Conservation (phyloP, 148 eudicot species). For the Hydrangea macrophylla region DNA sequence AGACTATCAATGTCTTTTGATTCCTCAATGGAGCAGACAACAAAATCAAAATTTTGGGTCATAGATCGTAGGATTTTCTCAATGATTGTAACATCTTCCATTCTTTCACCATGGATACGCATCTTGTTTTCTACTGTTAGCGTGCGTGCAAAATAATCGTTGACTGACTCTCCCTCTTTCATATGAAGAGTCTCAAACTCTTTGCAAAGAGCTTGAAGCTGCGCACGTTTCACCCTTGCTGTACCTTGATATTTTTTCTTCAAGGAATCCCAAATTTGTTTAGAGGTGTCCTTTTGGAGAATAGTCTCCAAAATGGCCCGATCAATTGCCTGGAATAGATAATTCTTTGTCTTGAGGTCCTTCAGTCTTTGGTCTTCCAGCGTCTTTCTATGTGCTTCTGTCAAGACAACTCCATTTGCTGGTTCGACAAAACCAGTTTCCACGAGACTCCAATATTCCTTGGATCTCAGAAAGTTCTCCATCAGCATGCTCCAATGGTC, state of each 20-base stretch:
- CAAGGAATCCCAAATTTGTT: conserved; percentile 1
- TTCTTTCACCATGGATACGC: too few relatives aligned
- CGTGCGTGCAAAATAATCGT: too few relatives aligned
- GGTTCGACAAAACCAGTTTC: neutral
- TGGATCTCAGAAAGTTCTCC: conserved; percentile 1
- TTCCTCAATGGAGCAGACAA: too few relatives aligned
- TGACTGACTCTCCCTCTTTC: conserved; percentile 2
- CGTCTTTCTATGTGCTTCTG: neutral
- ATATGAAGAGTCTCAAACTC: conserved; percentile 3
- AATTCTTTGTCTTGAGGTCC: neutral
- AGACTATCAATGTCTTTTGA: too few relatives aligned
- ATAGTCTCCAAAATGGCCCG: neutral
- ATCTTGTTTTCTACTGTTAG: too few relatives aligned
- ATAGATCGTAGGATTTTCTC: too few relatives aligned
- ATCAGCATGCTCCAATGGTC: conserved; percentile 2
- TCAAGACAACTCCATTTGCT: neutral
- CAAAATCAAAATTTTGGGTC: too few relatives aligned
- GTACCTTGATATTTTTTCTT: conserved; percentile 4
- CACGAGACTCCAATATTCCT: neutral
- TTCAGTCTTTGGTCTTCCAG: neutral
- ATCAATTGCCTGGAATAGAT: neutral
- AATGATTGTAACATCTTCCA: too few relatives aligned
- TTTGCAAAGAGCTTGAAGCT: neutral
- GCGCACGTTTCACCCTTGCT: conserved; percentile 3
- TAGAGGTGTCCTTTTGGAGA: neutral